phyloP scores from a whole-genome alignment of 73 alveolate genomes.

The Symbiodinium pilosum region DNA sequence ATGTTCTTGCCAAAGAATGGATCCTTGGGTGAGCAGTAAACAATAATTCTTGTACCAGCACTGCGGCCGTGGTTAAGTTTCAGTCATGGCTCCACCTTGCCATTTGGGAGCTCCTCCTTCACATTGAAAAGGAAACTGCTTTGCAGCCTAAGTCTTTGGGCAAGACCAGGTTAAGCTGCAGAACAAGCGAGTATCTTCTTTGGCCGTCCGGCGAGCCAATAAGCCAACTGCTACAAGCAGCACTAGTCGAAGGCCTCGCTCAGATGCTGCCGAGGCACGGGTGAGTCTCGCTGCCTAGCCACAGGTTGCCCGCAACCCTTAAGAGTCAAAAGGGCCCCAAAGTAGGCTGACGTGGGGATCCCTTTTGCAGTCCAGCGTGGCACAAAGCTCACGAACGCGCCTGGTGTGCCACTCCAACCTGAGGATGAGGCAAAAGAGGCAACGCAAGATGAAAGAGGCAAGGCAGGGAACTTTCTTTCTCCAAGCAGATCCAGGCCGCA shows the following conservation, averaged over 20 bases:
- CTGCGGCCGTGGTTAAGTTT: not conserved
- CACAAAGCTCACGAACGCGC: not conserved
- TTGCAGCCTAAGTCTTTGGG: constrained; percentile 34
- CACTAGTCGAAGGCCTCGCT: not conserved
- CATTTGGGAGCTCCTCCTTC: constrained; percentile 59
- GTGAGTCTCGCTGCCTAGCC: constrained; percentile 89
- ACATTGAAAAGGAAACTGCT: constrained; percentile 89
- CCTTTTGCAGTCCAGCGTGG: too few relatives aligned
- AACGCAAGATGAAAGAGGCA: too few relatives aligned
- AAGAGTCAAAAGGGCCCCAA: too few relatives aligned
- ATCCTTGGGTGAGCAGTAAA: not conserved
- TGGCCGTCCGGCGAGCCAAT: not conserved
- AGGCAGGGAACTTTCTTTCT: too few relatives aligned
- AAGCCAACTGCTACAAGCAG: not conserved
- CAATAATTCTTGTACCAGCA: not conserved
- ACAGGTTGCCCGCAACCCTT: too few relatives aligned
- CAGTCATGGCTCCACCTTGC: constrained; percentile 21
- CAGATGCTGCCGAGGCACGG: constrained; percentile 4
- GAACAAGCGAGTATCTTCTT: not conserved
- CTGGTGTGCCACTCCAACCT: constrained; percentile 95
- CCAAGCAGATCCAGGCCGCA: too few relatives aligned
- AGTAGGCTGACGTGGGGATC: too few relatives aligned
- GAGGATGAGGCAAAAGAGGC: too few relatives aligned
- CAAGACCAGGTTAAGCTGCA: not conserved
- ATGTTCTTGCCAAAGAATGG: constrained; percentile 91